phyloP scores from a whole-genome alignment of 805 yeast genomes.

The Candida wancherniae region DNA sequence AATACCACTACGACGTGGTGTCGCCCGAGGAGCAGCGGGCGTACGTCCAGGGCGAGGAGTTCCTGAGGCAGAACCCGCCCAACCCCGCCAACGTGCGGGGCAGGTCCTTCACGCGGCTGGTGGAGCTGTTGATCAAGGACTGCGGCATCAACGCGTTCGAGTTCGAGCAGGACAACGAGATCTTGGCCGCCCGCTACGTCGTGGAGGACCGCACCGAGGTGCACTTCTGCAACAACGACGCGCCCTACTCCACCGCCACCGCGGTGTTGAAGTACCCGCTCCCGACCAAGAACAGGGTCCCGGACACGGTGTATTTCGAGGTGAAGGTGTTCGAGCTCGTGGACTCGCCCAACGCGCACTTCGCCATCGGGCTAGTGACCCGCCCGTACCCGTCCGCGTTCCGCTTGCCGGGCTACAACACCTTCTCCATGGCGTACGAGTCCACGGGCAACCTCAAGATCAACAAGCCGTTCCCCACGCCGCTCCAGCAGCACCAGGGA shows the following conservation, averaged over 20 bases:
- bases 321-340: constrained; percentile 34
- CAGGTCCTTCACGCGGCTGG: constrained; percentile 26
- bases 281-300: constrained; percentile 33
- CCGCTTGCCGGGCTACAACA: constrained; percentile 68
- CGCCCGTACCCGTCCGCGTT: constrained; percentile 67
- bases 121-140: constrained; percentile 29
- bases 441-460: constrained; percentile 66
- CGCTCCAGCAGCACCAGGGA: constrained; percentile 39
- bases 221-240: constrained; percentile 31
- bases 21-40: constrained; percentile 40
- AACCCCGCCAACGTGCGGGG: constrained; percentile 30
- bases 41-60: constrained; percentile 34
- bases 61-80: constrained; percentile 28
- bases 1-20: constrained; percentile 30
- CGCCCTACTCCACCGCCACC: constrained; percentile 37
- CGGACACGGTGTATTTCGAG: constrained; percentile 59
- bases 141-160: constrained; percentile 38
- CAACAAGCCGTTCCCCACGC: constrained; percentile 56
- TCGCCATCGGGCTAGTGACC: constrained; percentile 64
- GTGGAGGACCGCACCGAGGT: constrained; percentile 40
- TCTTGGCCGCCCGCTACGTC: constrained; percentile 28
- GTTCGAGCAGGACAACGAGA: constrained; percentile 33
- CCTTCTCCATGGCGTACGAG: constrained; percentile 69
- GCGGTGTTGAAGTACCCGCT: constrained; percentile 36
- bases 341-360: constrained; percentile 39